phyloP scores from a whole-genome alignment of 2,329 filamentous ascomycete genomes.

The Phialophora expanda region DNA sequence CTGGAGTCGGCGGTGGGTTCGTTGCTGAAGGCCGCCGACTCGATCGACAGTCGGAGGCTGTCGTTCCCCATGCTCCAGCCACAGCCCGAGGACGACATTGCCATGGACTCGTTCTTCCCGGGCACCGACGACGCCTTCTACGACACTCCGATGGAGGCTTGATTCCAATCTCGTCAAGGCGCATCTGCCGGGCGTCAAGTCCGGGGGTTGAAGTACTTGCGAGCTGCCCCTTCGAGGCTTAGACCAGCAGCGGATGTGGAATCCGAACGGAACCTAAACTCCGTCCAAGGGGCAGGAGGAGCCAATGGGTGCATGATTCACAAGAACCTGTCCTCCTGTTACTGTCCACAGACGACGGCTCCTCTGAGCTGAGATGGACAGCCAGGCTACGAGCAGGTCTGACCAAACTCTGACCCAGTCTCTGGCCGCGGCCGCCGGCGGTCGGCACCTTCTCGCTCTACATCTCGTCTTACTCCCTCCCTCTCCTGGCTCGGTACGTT shows the following conservation, averaged over 20 bases:
- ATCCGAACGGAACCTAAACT: not conserved
- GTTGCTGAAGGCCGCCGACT: conserved; percentile 38
- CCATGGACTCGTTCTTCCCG: conserved; percentile 32
- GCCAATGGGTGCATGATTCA: not conserved
- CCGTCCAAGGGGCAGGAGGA: too few species aligned
- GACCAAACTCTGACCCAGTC: not conserved
- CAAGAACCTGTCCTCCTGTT: not conserved
- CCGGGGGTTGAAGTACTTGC: not conserved
- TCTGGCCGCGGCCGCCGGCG: conserved; percentile 37
- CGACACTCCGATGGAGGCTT: conserved; percentile 30
- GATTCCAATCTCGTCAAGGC: not conserved
- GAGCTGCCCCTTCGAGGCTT: not conserved
- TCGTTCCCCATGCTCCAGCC: conserved; percentile 40
- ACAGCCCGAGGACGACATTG: conserved; percentile 29
- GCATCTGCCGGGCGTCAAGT: not conserved
- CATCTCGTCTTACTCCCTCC: conserved; percentile 67
- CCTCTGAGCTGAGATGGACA: not conserved
- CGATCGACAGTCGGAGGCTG: conserved; percentile 36
- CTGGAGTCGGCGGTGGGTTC: conserved; percentile 39
- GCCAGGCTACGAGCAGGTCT: not conserved
- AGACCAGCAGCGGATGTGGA: not conserved
- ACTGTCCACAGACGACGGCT: not conserved
- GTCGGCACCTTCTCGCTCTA: conserved; percentile 66
- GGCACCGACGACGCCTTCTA: conserved; percentile 27
- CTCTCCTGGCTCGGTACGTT: conserved; percentile 62